Conservation (phyloP, 257 asterid genomes). For the Solanum neorickii region DNA sequence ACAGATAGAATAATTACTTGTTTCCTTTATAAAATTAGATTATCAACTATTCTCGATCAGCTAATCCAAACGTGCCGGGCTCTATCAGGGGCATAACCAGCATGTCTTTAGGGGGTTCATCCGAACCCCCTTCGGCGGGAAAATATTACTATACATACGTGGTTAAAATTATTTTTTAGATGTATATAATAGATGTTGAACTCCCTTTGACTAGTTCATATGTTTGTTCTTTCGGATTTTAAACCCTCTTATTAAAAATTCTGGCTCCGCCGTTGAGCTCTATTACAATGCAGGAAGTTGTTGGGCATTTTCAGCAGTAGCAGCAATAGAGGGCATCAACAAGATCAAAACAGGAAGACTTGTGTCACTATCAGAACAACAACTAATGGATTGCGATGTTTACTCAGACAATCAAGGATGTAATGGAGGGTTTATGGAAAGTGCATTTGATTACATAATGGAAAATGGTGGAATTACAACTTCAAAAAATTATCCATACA, state of each 20-base stretch:
- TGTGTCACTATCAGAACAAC: constrained; percentile 56
- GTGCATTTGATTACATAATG: constrained; percentile 35
- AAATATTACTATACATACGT: no score
- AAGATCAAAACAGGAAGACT: constrained; percentile 45
- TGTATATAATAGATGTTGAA: no score
- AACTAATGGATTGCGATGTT: constrained; percentile 52
- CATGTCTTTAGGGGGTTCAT: no score
- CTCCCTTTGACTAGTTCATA: no score
- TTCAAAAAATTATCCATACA: constrained; percentile 35
- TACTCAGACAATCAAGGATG: constrained; percentile 32
- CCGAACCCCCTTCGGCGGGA: no score
- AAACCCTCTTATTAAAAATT: no score
- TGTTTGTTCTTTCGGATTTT: no score
- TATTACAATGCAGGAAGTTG: constrained; percentile 41
- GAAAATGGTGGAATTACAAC: constrained; percentile 37
- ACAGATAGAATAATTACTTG: not conserved
- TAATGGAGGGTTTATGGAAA: constrained; percentile 40
- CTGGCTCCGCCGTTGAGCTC: rapidly evolving
- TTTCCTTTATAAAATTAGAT: not conserved
- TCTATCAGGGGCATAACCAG: no score
- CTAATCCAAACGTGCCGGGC: not conserved
- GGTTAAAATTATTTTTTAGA: no score
- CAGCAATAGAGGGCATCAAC: constrained; percentile 62
- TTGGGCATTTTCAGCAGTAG: constrained; percentile 73
- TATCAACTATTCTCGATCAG: not conserved